These are phyloP conservation scores for Penicillium taxi DNA, from an alignment of 495 filamentous ascomycete species.

Conservation along the genomic window DNA sequence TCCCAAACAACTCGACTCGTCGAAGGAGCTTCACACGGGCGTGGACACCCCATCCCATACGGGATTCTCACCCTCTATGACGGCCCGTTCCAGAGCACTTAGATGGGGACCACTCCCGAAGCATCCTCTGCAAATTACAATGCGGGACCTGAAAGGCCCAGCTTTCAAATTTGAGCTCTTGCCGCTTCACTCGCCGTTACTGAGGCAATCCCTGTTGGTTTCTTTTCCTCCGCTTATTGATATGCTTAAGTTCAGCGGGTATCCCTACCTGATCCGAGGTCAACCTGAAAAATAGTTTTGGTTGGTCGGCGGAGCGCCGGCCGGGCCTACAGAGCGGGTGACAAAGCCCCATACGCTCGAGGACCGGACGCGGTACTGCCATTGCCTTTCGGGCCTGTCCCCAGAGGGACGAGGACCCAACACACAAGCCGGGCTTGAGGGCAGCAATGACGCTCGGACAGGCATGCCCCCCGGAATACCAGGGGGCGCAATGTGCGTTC, in stretches of 20 bases:
- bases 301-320: slow-evolving; percentile 11
- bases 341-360: slow-evolving; percentile 38
- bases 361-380: slow-evolving; percentile 33
- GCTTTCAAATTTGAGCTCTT: slow-evolving; percentile 70
- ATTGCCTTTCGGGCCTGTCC: slow-evolving; percentile 37
- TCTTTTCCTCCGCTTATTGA: slow-evolving; percentile 57
- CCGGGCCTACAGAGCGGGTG: slow-evolving; percentile 18
- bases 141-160: slow-evolving; percentile 45
- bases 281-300: slow-evolving; percentile 32
- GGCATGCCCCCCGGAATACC: slow-evolving; percentile 58
- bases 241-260: slow-evolving; percentile 62
- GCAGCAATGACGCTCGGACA: slow-evolving; percentile 57
- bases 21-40: slow-evolving; percentile 44
- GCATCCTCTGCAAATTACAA: slow-evolving; percentile 64
- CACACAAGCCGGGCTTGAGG: slow-evolving; percentile 42
- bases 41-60: slow-evolving; percentile 42
- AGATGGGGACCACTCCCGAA: slow-evolving; percentile 45
- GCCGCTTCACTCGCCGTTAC: slow-evolving; percentile 65
- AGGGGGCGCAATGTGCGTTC: slow-evolving; percentile 59
- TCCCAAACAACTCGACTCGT: slow-evolving; percentile 27
- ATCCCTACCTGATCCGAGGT: slow-evolving; percentile 63
- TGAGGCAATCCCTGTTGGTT: slow-evolving; percentile 64
- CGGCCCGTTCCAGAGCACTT: slow-evolving; percentile 56
- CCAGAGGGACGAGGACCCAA: slow-evolving; percentile 32
- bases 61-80: slow-evolving; percentile 57